phyloP scores from a whole-genome alignment of 2,329 filamentous ascomycete genomes.

The Ophiostoma sp. region DNA sequence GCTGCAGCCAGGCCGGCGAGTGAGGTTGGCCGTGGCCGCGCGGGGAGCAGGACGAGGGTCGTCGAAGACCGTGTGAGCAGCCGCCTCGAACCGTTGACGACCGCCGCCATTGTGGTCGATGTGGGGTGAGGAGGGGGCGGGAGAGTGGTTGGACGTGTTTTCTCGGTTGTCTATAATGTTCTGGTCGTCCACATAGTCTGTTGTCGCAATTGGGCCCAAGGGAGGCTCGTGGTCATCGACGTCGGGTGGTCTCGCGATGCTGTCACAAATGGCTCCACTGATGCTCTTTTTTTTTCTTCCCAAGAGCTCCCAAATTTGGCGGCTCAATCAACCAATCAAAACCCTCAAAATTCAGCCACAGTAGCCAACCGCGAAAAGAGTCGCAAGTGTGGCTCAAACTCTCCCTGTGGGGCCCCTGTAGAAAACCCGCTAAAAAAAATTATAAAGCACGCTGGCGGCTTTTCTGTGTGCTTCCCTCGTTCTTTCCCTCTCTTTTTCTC shows the following conservation, averaged over 20 bases:
- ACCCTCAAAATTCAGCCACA: not conserved
- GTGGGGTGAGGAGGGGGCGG: not conserved
- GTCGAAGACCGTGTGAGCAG: conserved; percentile 25
- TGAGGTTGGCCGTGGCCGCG: conserved; percentile 17
- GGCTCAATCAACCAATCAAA: conserved; percentile 16
- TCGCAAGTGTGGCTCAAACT: not conserved
- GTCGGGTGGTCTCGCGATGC: conserved; percentile 21
- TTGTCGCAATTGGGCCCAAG: conserved; percentile 1
- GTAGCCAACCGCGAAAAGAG: not conserved
- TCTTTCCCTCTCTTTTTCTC: conserved; percentile 10
- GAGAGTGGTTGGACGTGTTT: not conserved
- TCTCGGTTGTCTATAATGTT: not conserved
- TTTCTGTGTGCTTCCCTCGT: conserved; percentile 15
- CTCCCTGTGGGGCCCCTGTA: not conserved
- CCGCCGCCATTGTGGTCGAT: conserved; percentile 24
- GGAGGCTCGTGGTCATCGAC: not conserved
- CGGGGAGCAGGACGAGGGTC: conserved; percentile 19
- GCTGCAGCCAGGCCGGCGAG: not conserved
- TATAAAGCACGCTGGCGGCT: not conserved
- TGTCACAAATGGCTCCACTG: not conserved
- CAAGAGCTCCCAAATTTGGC: conserved; percentile 17
- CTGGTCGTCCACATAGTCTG: not conserved
- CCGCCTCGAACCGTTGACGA: conserved; percentile 27
- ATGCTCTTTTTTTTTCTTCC: not conserved
- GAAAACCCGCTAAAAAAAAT: conserved; percentile 10